Percentiles rank a stretch among this genome's conserved stretches.
Conservation (phyloP, 164 flowering plant species). For the Tetracentron sinense region DNA sequence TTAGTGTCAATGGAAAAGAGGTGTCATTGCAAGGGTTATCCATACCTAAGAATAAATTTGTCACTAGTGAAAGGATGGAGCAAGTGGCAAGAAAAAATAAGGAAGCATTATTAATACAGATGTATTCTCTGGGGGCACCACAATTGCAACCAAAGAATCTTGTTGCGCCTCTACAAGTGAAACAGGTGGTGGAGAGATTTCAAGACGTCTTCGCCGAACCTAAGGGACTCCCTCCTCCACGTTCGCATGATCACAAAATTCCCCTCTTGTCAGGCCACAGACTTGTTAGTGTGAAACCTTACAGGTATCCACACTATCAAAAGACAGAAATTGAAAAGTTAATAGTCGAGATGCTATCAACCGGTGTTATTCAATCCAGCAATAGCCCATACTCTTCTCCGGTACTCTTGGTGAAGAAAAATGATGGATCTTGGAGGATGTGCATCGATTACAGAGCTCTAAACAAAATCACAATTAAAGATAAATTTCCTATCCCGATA, state of each 20-base stretch:
- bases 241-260: not conserved
- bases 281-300: not conserved
- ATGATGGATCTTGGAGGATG: not conserved
- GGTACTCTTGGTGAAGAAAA: too few species aligned
- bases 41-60: too few species aligned
- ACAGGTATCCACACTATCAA: constrained; percentile 1
- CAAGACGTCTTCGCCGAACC: not conserved
- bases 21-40: not conserved
- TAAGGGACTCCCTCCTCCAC: not conserved
- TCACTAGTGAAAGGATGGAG: too few species aligned
- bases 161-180: too few species aligned
- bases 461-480: not conserved
- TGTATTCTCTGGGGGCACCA: too few species aligned
- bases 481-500: not conserved
- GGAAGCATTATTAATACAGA: too few species aligned
- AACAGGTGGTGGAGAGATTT: too few species aligned
- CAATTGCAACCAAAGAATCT: too few species aligned
- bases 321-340: not conserved
- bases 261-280: not conserved
- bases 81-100: too few species aligned
- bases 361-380: not conserved
- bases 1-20: not conserved
- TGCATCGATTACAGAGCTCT: constrained; percentile 1
- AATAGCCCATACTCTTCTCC: not conserved
- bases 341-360: not conserved